Evolutionary conservation across 768 basidiomycete species (phyloP).

Genomic region (Leccinum pellstonianum): DNA sequence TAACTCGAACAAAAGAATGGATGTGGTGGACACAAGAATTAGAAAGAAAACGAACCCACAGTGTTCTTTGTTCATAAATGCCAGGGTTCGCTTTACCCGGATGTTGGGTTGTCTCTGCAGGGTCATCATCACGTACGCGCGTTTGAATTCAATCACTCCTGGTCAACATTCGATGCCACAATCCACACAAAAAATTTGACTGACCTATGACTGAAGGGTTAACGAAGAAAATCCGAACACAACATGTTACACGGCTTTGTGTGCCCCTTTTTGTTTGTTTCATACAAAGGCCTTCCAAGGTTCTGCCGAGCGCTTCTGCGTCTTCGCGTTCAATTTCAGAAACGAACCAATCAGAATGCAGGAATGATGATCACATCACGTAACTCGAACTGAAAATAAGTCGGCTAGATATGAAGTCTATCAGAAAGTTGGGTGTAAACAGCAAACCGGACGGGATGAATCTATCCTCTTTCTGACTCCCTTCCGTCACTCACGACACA

Average conservation of each 20-base stretch:
- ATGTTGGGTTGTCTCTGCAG: slow-evolving; percentile 8
- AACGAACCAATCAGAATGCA: slow-evolving; percentile 19
- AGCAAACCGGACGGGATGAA: slow-evolving; percentile 10
- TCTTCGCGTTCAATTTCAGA: slow-evolving; percentile 12
- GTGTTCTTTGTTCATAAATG: slow-evolving; percentile 17
- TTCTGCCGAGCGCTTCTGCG: slow-evolving; percentile 2
- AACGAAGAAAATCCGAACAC: not conserved
- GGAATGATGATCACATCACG: slow-evolving; percentile 21
- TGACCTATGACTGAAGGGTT: slow-evolving; percentile 11
- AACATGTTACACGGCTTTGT: slow-evolving; percentile 2
- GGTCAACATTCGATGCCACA: slow-evolving; percentile 3
- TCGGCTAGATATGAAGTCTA: slow-evolving; percentile 28
- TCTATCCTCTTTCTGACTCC: slow-evolving; percentile 11
- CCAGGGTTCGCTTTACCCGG: slow-evolving; percentile 4
- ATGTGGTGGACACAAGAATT: slow-evolving; percentile 5
- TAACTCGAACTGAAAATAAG: slow-evolving; percentile 24
- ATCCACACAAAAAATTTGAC: not conserved
- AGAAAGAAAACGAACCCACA: slow-evolving; percentile 9
- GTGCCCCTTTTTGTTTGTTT: slow-evolving; percentile 18
- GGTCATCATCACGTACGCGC: slow-evolving; percentile 6
- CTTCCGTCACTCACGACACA: slow-evolving; percentile 22
- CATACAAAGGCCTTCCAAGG: slow-evolving; percentile 8
- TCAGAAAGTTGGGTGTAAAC: slow-evolving; percentile 15
- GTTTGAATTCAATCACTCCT: not conserved
- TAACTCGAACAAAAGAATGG: slow-evolving; percentile 12